Base-by-base conservation (phyloP, 2,329 filamentous ascomycete species). In the Westerdykella sp. region DNA sequence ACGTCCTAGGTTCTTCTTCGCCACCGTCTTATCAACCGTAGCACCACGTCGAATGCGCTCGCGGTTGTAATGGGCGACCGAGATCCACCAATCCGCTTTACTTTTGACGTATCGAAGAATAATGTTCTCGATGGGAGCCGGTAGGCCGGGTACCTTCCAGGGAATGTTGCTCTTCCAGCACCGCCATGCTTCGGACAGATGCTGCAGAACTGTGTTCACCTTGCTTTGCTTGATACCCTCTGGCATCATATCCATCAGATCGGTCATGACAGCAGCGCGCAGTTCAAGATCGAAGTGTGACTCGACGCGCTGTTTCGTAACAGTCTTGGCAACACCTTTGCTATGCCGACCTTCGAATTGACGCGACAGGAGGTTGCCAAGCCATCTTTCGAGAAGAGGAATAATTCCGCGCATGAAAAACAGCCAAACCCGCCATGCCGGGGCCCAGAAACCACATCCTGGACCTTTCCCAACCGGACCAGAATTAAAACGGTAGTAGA, bases 111-210 rank as follows among this genome's bases (percentile, higher is more conserved):
- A 98, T 60, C 93, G 86, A 49, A 98, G 76, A 59, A 98, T 98
- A 57, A 98, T 95, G 62, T 97, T 98, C 70, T 98, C 93, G 50
- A 98, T 97, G 0, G 93, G 91, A 12, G 94, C 94, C 34, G 93
- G 93, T 47, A 98, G 71, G 31, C 93, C 94, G 40, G 93, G 93
- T 2, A 98, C 93, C 73, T 98, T 98, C 93, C 93, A 98, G 0
- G 93, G 93, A 55, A 98, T 98, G 62, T 98, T 98, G 71, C 90
- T 96, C 83, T 98, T 98, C 93, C 93, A 98, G 73, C 93, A 98
- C 72, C 93, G 81, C 93, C 93, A 98, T 12, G 93, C 93, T 72
- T 98, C 93, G 0, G 91, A 97, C 34, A 98, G 72, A 76, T 98
- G 94, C 62, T 97, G 93, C 42, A 98, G 74, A 36, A 98, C 91